Percentiles rank a stretch among this genome's conserved stretches.
Evolutionary conservation across 192 early-diverging fungal species (phyloP).

Genomic region (Coemansia sp.): DNA sequence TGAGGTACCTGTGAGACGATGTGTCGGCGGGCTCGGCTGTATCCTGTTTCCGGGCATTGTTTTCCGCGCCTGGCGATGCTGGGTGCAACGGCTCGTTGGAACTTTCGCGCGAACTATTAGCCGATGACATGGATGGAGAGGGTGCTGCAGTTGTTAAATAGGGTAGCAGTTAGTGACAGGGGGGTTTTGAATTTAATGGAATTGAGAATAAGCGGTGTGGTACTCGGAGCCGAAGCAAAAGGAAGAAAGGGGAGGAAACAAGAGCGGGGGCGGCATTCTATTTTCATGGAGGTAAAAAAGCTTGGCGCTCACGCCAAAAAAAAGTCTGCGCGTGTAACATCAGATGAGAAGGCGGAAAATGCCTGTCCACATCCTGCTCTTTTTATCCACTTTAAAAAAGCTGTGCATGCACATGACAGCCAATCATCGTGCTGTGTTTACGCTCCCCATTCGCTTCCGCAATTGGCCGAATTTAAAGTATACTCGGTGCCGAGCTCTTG

Average conservation of each 20-base stretch:
- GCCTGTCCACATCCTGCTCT: neutral
- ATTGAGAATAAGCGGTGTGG: constrained; percentile 9
- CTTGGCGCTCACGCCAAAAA: no score
- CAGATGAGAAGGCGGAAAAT: neutral
- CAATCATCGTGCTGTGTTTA: neutral
- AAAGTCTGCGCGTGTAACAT: no score
- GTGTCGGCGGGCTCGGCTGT: neutral
- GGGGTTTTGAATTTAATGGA: neutral
- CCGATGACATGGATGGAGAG: neutral
- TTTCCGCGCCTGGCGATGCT: neutral
- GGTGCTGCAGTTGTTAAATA: no score
- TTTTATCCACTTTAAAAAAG: neutral
- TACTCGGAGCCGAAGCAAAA: constrained; percentile 17
- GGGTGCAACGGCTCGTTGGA: constrained; percentile 9
- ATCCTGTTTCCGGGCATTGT: constrained; percentile 5
- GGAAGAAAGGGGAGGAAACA: neutral
- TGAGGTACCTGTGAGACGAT: constrained; percentile 25
- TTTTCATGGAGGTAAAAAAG: neutral
- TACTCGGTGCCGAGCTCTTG: neutral
- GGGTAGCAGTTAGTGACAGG: neutral
- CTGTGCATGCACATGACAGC: neutral
- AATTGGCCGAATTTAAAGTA: neutral
- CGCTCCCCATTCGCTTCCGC: neutral
- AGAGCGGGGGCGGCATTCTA: neutral
- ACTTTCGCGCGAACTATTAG: constrained; percentile 28